Base-by-base conservation (phyloP, 176 grass and related monocot genomes). In the Tillandsia fasciculata region DNA sequence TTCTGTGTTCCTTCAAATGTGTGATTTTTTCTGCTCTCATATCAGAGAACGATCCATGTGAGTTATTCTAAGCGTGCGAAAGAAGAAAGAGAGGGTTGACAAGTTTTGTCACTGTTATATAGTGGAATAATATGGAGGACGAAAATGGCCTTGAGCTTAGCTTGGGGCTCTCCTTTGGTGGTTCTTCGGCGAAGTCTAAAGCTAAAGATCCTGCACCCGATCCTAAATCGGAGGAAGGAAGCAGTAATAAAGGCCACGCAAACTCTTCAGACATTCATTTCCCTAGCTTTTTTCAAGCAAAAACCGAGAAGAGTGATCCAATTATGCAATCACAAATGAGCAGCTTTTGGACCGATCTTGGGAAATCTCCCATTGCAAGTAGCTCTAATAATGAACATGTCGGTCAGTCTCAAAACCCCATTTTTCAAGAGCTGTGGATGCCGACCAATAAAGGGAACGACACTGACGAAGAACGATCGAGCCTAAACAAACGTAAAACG, bases 71-170 rank as follows among this genome's bases (percentile, higher is more conserved):
- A 29, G n/a, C 27, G 10, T 67, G 11, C 26, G 56, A 18, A 59
- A 50, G 64, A 79, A 26, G 64, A 50, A 69, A 70, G 49, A 77
- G 50, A 18, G 48, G 3, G 1, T 76, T 69, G 64, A 54, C 48
- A 7, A 42, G 5, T 48, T 28, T 27, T 72, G 10, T 51, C 74
- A 10, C 51, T 51, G 27, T 53, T 24, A 23, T 48, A 64, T 75
- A 83, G 51, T 48, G 67, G 22, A 67, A 76, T 11, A 64, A 67
- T 75, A 91, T 92, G 93, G 93, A 97, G 0, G 89, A 92, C 24
- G 90, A 95, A 5, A 95, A 84, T 82, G 89, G 84, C 27, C 86
- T 97, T 66, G 89, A 92, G 67, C 89, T 97, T 53, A 97, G 86
- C 71, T 85, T 97, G 72, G 93, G 89, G 51, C 89, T 97, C 26